These are phyloP conservation scores for Primulina huaijiensis DNA, from an alignment of 257 asterid genomes.

Conservation along the genomic window DNA sequence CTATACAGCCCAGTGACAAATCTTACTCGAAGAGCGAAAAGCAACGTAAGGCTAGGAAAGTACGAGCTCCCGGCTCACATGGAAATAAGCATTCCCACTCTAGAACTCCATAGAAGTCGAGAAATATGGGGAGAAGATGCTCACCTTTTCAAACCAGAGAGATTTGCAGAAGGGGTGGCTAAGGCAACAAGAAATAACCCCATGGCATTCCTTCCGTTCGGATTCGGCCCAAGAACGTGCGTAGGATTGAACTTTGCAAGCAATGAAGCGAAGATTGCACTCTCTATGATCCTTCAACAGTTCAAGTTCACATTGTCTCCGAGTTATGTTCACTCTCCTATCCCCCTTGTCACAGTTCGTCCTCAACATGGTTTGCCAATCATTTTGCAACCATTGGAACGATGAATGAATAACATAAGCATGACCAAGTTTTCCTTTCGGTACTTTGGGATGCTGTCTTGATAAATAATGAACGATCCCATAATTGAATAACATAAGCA, in stretches of 20 bases:
- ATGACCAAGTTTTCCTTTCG: slow-evolving; percentile 19
- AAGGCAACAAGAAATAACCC: slow-evolving; percentile 43
- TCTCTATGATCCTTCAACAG: slow-evolving; percentile 44
- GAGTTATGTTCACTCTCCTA: slow-evolving; percentile 45
- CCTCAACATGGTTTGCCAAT: slow-evolving; percentile 47
- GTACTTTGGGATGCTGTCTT: background rate
- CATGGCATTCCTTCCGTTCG: slow-evolving; percentile 43
- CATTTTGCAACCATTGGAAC: slow-evolving; percentile 34
- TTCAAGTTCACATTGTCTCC: slow-evolving; percentile 40
- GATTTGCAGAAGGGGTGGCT: slow-evolving; percentile 39
- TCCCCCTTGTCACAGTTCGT: slow-evolving; percentile 34
- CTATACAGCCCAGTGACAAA: slow-evolving; percentile 37
- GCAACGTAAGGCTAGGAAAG: slow-evolving; percentile 26
- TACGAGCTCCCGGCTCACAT: slow-evolving; percentile 34
- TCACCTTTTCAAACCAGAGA: slow-evolving; percentile 41
- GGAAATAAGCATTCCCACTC: slow-evolving; percentile 33
- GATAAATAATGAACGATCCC: no score
- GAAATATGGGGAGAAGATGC: slow-evolving; percentile 45
- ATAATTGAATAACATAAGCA: no score
- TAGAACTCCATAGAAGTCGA: slow-evolving; percentile 29
- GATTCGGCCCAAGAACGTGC: slow-evolving; percentile 42
- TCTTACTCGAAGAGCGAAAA: slow-evolving; percentile 31
- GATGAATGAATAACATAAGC: background rate
- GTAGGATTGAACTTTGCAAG: slow-evolving; percentile 41
- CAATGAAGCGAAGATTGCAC: slow-evolving; percentile 40